A percentile compares a stretch with the other conserved stretches of the same genome.
Conservation (phyloP, 768 basidiomycete genomes). For the Rhizopogon rudus region DNA sequence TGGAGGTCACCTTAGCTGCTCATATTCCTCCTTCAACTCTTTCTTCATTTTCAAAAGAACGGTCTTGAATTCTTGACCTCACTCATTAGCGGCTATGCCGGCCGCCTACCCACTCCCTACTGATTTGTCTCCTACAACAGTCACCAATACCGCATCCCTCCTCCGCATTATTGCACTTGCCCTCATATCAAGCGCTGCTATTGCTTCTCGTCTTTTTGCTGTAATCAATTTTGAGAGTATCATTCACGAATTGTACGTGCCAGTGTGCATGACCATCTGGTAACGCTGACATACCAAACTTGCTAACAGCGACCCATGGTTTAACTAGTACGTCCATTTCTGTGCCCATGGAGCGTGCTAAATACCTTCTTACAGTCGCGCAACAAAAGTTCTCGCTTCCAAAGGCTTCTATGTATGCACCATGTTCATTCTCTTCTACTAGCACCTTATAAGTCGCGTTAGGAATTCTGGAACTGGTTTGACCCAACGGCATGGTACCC, state of each 20-base stretch:
- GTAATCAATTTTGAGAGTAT: slow-evolving; percentile 99
- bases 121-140: slow-evolving; percentile 63
- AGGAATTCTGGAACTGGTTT: slow-evolving; percentile 99
- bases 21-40: not conserved
- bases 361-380: slow-evolving; percentile 55
- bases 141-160: slow-evolving; percentile 85
- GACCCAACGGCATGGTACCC: slow-evolving; percentile 99
- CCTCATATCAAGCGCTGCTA: slow-evolving; percentile 90
- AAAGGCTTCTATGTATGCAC: slow-evolving; percentile 90
- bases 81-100: slow-evolving; percentile 50
- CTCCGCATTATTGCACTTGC: slow-evolving; percentile 86
- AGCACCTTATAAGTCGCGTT: slow-evolving; percentile 4
- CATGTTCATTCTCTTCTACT: not conserved
- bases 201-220: slow-evolving; percentile 94
- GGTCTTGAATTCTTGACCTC: not conserved
- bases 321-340: slow-evolving; percentile 80
- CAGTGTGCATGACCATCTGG: not conserved
- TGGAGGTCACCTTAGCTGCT: too few relatives aligned
- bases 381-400: slow-evolving; percentile 84
- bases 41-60: not conserved
- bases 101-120: slow-evolving; percentile 71
- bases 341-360: not conserved
- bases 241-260: slow-evolving; percentile 94
- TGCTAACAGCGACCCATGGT: slow-evolving; percentile 85
- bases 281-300: not conserved